Evolutionary conservation across 2,329 filamentous ascomycete species (phyloP).

Genomic region (Beauveria pseudobassiana): DNA sequence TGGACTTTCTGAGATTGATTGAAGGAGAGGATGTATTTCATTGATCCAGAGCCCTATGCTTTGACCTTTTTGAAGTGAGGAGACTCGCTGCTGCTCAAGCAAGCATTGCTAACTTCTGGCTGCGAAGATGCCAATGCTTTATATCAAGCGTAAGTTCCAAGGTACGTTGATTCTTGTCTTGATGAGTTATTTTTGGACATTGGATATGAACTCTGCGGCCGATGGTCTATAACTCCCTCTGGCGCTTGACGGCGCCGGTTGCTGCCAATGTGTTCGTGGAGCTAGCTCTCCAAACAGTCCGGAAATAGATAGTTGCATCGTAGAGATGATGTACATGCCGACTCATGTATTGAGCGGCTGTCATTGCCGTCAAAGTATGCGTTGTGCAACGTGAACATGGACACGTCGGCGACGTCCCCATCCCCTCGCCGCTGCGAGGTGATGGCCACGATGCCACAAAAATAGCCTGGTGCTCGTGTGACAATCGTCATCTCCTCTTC

Average conservation of each 20-base stretch:
- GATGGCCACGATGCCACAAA: neutral
- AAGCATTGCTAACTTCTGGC: neutral
- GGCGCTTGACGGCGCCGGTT: neutral
- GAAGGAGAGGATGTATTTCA: neutral
- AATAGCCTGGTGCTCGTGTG: neutral
- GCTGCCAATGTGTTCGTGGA: no score
- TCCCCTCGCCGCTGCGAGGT: no score
- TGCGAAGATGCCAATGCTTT: neutral
- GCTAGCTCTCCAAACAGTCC: neutral
- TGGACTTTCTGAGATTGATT: neutral
- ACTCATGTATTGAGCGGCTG: neutral
- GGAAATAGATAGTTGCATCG: neutral
- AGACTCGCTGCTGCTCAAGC: neutral
- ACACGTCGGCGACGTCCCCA: neutral
- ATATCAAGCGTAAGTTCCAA: neutral
- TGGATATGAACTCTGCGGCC: neutral
- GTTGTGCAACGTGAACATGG: neutral
- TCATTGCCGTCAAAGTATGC: neutral
- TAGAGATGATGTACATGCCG: no score
- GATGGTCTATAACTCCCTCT: no score
- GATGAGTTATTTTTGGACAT: neutral
- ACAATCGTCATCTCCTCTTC: neutral
- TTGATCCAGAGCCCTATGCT: neutral
- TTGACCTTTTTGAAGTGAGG: neutral
- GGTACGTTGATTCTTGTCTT: no score